Conservation (phyloP, 495 filamentous ascomycete genomes). For the Hypomontagnella monticulosa region DNA sequence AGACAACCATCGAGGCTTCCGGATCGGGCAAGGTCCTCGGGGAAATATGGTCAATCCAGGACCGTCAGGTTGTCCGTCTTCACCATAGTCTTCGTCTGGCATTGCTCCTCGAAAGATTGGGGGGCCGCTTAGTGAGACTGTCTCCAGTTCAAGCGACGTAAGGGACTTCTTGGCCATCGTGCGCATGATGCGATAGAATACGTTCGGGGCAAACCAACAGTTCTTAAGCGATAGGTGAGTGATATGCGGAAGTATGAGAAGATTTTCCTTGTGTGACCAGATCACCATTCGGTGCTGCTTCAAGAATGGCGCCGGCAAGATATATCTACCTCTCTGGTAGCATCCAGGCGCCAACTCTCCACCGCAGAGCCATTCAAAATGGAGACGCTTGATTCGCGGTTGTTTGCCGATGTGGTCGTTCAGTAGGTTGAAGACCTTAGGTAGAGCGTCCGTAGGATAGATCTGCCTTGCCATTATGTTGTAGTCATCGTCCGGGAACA, state of each 20-base stretch:
- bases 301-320: slow-evolving; percentile 63
- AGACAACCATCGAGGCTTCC: slow-evolving; percentile 20
- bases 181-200: slow-evolving; percentile 47
- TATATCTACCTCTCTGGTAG: slow-evolving; percentile 58
- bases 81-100: neutral
- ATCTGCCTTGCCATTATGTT: slow-evolving; percentile 50
- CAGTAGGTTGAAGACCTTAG: slow-evolving; percentile 56
- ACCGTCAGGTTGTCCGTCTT: neutral
- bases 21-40: neutral
- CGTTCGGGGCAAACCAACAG: slow-evolving; percentile 59
- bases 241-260: slow-evolving; percentile 55
- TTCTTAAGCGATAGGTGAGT: slow-evolving; percentile 65
- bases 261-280: slow-evolving; percentile 47
- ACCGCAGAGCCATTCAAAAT: slow-evolving; percentile 65
- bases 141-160: slow-evolving; percentile 52
- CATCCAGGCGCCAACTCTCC: slow-evolving; percentile 65
- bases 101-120: slow-evolving; percentile 14
- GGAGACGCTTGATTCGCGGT: slow-evolving; percentile 57
- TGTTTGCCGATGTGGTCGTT: slow-evolving; percentile 48
- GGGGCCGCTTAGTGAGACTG: slow-evolving; percentile 56
- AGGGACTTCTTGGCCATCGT: slow-evolving; percentile 37
- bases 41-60: no score
- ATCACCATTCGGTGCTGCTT: slow-evolving; percentile 55
- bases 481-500: slow-evolving; percentile 51
- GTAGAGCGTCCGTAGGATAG: slow-evolving; percentile 54